Percentiles rank a stretch among this genome's conserved stretches.
Evolutionary conservation across 441 rosid species (phyloP).

Genomic region (Francoa sonchifolia): DNA sequence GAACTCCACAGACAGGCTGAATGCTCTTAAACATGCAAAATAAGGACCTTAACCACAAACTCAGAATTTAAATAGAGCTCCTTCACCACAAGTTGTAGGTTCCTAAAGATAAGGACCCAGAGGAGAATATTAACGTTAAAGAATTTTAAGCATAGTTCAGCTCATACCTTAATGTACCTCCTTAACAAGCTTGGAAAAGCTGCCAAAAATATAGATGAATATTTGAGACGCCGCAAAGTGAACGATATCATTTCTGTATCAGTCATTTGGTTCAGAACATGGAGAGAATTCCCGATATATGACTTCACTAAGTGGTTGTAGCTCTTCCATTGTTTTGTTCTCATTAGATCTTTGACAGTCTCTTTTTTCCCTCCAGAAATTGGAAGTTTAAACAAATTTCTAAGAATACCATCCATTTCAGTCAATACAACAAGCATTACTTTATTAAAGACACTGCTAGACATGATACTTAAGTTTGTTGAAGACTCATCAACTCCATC

Average conservation of each 20-base stretch:
- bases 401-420: slow-evolving; percentile 81
- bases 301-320: slow-evolving; percentile 76
- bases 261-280: slow-evolving; percentile 90
- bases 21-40: too few relatives aligned
- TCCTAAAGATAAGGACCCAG: too few relatives aligned
- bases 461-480: slow-evolving; percentile 48
- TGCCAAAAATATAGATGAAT: slow-evolving; percentile 55
- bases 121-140: slow-evolving; percentile 7
- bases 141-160: not conserved
- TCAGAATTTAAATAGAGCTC: too few relatives aligned
- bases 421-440: slow-evolving; percentile 61
- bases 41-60: too few relatives aligned
- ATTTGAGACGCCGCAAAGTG: slow-evolving; percentile 64
- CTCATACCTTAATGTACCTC: slow-evolving; percentile 69
- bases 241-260: slow-evolving; percentile 78
- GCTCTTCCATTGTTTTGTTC: slow-evolving; percentile 75
- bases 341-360: slow-evolving; percentile 35
- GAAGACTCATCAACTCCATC: slow-evolving; percentile 54
- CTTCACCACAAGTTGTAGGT: too few relatives aligned
- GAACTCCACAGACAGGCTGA: too few relatives aligned
- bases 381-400: slow-evolving; percentile 60
- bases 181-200: slow-evolving; percentile 78
- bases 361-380: slow-evolving; percentile 77
- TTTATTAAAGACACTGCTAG: slow-evolving; percentile 76
- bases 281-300: slow-evolving; percentile 80